phyloP scores from a whole-genome alignment of 2,329 filamentous ascomycete species.

The Fonsecaea multimorphosa region DNA sequence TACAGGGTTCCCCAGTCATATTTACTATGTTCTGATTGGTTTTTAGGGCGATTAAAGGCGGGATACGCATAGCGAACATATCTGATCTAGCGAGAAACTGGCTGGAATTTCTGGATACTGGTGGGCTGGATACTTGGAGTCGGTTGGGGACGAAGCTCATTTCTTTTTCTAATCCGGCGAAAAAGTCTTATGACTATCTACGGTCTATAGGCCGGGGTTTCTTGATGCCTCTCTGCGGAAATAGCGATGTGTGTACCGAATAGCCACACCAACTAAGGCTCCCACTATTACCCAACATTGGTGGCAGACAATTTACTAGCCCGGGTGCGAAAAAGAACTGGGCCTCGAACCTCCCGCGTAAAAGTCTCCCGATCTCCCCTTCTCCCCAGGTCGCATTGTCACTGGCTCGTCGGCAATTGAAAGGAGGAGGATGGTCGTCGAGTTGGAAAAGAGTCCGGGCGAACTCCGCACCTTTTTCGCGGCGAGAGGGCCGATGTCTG shows the following conservation, averaged over 20 bases:
- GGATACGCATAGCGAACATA: background rate
- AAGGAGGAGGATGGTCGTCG: too few relatives aligned
- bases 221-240: background rate
- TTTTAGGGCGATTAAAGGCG: background rate
- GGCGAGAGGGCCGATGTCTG: slow-evolving; percentile 7
- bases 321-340: too few relatives aligned
- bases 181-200: background rate
- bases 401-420: slow-evolving; percentile 22
- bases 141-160: background rate
- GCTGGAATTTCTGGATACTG: background rate
- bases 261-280: background rate
- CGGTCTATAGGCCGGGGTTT: background rate
- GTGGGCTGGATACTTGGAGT: background rate
- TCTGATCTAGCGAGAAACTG: background rate
- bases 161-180: background rate
- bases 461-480: background rate
- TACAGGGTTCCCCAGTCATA: background rate
- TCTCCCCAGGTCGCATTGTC: background rate
- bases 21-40: background rate
- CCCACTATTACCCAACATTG: too few relatives aligned
- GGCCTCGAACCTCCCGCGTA: too few relatives aligned
- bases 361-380: background rate
- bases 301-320: background rate
- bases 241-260: background rate
- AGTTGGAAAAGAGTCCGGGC: background rate